Conservation (phyloP, 1,284 basidiomycete genomes). For the Volvariella volvacea region DNA sequence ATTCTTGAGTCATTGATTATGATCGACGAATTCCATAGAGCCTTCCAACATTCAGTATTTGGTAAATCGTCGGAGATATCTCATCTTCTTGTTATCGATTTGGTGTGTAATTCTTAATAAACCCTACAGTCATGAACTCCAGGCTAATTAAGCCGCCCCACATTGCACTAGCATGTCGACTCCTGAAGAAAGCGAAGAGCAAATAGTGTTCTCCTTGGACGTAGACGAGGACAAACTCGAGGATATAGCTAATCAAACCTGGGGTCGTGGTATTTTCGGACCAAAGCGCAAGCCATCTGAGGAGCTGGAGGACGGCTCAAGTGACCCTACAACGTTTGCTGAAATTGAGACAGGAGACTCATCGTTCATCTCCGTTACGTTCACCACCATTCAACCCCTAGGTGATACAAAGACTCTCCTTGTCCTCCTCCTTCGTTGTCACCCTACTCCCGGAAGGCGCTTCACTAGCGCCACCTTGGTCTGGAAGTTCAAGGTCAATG, state of each 20-base stretch:
- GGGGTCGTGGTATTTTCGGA: too few relatives aligned
- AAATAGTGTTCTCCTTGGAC: not conserved
- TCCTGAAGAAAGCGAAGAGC: not conserved
- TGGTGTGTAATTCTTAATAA: too few relatives aligned
- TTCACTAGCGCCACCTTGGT: conserved; percentile 13
- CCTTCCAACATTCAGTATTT: too few relatives aligned
- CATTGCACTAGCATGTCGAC: too few relatives aligned
- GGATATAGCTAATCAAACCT: too few relatives aligned
- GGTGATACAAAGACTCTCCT: conserved; percentile 13
- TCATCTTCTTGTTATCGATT: too few relatives aligned
- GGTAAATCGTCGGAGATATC: too few relatives aligned
- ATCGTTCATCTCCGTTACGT: conserved; percentile 14
- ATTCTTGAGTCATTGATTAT: too few relatives aligned
- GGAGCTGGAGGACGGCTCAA: not conserved
- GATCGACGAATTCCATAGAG: too few relatives aligned
- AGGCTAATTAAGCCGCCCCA: too few relatives aligned
- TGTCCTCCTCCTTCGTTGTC: conserved; percentile 13
- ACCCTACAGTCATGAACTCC: too few relatives aligned
- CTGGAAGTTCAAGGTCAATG: conserved; percentile 11
- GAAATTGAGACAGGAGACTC: not conserved
- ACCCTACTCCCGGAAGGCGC: conserved; percentile 14
- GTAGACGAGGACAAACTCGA: not conserved
- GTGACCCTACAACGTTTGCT: not conserved
- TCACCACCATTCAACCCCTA: conserved; percentile 16
- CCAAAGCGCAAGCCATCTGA: not conserved